Conservation (phyloP, 2,329 filamentous ascomycete species). For the Aspergillus sp. region DNA sequence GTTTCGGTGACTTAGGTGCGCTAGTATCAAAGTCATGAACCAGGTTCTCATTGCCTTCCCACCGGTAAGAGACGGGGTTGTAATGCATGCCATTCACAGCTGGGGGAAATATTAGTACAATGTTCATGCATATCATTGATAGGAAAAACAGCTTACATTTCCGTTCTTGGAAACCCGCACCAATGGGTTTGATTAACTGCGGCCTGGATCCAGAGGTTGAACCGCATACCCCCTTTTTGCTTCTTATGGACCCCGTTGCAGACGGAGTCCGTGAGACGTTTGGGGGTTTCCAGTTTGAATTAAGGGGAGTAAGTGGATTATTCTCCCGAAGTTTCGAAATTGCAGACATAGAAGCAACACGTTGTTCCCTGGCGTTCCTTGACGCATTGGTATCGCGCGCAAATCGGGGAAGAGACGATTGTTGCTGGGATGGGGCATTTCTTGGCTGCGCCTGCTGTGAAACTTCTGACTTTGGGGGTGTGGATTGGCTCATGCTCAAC, state of each 20-base stretch:
- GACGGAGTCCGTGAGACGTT: constrained; percentile 51
- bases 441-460: constrained; percentile 58
- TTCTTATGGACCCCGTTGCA: constrained; percentile 50
- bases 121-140: constrained; percentile 3
- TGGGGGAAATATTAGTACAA: constrained; percentile 9
- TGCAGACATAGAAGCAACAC: constrained; percentile 48
- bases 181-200: constrained; percentile 83
- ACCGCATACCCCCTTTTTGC: constrained; percentile 39
- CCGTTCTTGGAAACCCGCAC: constrained; percentile 67
- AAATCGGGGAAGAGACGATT: constrained; percentile 60
- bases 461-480: constrained; percentile 30
- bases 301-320: constrained; percentile 52
- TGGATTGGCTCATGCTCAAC: constrained; percentile 45
- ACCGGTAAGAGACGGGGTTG: constrained; percentile 80
- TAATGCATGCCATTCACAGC: constrained; percentile 95
- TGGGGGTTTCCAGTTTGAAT: constrained; percentile 61
- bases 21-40: constrained; percentile 72
- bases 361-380: constrained; percentile 63
- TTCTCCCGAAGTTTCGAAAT: constrained; percentile 39
- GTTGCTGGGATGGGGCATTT: constrained; percentile 50
- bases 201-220: constrained; percentile 60
- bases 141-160: constrained; percentile 64
- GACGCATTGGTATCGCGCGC: constrained; percentile 67
- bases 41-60: constrained; percentile 95
- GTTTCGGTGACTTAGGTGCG: constrained; percentile 43